Evolutionary conservation across 768 basidiomycete genomes (phyloP), one percentile per base, ranked within the genome.

Genomic region (Mycena vulgaris): DNA sequence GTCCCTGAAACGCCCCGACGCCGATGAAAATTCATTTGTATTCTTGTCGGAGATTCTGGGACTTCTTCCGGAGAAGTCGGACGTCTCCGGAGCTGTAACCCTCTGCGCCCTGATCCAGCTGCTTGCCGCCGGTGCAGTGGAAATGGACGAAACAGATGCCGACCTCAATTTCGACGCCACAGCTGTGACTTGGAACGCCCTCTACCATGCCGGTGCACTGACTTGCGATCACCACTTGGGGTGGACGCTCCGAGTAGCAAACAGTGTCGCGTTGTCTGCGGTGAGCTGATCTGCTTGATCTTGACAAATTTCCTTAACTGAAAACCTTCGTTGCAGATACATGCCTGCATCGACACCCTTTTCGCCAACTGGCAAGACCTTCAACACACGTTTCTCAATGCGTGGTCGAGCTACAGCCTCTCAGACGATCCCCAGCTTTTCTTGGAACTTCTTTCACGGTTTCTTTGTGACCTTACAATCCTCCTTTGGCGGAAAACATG

Each of bases 21-120:
- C 2, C 25, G 28, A 45, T 13, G 30, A 47, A 3, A 8, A 39
- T 51, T 53, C 65, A 5, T 63, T 63, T 11, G 13, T 7, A 8
- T 40, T 66, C 9, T 37, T 66, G 37, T 33, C 59, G 2, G 25
- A 31, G 59, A 37, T 60, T 11, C 25, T 71, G 17, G 9, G 33
- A 6, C 53, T 55, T 5, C 28, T 66, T 19, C 64, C 69, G 5
- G 39, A 55, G 52, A 31, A 47, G 16, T 63, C 60, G 4, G 49
- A 59, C 17, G 35, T 48, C 8, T 9, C 23, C 6, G 55, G 30
- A 1, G 47, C 49, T 8, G 56, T 57, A 0, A 51, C 48, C 4
- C 19, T 39, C 56, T 25, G 45, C 10, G 48, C 28, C 9, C 27
- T 71, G 17, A 67, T 71, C 21, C 53, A 63, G 14, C 56, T 71